These are phyloP conservation scores for Rehmannia glutinosa DNA, from an alignment of 257 asterid genomes.

Conservation along the genomic window DNA sequence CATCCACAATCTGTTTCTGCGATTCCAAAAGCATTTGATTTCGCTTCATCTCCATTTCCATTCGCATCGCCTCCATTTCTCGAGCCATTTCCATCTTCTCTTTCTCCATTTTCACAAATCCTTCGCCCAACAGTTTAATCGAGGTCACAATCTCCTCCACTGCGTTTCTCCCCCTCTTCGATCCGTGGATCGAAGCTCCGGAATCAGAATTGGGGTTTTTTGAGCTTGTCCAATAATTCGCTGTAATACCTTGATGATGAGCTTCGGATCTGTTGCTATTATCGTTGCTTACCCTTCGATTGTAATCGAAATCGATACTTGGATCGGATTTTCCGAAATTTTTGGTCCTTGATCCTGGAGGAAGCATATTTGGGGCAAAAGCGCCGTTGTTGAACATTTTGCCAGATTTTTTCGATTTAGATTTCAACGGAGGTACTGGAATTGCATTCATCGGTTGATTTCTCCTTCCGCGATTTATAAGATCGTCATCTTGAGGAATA, in stretches of 20 bases:
- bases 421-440: slow-evolving; percentile 20
- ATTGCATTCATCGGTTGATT: slow-evolving; percentile 24
- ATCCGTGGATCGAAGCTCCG: slow-evolving; percentile 23
- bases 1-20: slow-evolving; percentile 80
- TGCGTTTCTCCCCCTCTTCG: slow-evolving; percentile 50
- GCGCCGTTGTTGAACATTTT: slow-evolving; percentile 31
- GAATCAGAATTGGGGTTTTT: slow-evolving; percentile 20
- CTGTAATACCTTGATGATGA: slow-evolving; percentile 22
- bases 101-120: slow-evolving; percentile 73
- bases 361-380: slow-evolving; percentile 31
- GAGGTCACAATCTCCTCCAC: slow-evolving; percentile 69
- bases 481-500: slow-evolving; percentile 19
- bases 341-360: slow-evolving; percentile 32
- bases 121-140: slow-evolving; percentile 70
- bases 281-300: slow-evolving; percentile 19
- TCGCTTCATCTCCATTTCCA: slow-evolving; percentile 94
- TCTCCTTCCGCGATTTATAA: slow-evolving; percentile 19
- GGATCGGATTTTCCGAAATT: slow-evolving; percentile 24
- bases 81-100: slow-evolving; percentile 92
- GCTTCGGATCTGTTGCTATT: slow-evolving; percentile 3
- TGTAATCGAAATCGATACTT: slow-evolving; percentile 18
- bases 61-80: slow-evolving; percentile 76
- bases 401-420: slow-evolving; percentile 33
- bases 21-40: slow-evolving; percentile 76
- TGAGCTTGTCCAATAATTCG: slow-evolving; percentile 29